Evolutionary conservation across 306 rosid species (phyloP).

Genomic region (Acacia crassicarpa): DNA sequence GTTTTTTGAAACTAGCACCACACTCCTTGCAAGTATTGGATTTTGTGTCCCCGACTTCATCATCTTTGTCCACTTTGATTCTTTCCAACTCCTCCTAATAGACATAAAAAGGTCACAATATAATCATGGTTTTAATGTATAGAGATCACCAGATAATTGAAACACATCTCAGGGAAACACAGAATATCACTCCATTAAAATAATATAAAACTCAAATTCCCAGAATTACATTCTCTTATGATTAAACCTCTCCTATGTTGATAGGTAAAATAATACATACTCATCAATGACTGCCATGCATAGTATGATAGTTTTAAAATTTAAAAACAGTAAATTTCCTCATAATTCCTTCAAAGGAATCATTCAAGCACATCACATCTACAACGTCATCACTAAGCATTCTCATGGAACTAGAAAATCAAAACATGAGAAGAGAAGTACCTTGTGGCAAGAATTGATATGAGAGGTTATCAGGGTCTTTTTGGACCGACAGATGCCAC

Average conservation of each 20-base stretch:
- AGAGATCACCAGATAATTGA: not conserved
- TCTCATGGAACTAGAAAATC: not conserved
- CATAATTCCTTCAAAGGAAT: not conserved
- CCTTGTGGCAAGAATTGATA: constrained; percentile 64
- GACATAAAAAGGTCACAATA: constrained; percentile 6
- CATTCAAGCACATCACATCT: not conserved
- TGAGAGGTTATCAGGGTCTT: constrained; percentile 61
- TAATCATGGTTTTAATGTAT: not conserved
- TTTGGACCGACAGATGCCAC: constrained; percentile 75
- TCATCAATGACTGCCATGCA: not conserved
- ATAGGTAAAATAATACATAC: not conserved
- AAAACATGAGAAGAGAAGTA: constrained; percentile 6
- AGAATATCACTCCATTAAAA: not conserved
- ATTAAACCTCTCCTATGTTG: not conserved
- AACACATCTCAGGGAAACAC: not conserved
- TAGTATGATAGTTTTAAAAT: not conserved
- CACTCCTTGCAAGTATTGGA: constrained; percentile 66
- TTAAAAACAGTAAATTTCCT: not conserved
- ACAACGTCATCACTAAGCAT: not conserved
- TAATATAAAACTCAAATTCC: not conserved
- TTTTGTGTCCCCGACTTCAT: constrained; percentile 18
- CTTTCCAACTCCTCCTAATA: constrained; percentile 58
- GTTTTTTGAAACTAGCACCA: constrained; percentile 72
- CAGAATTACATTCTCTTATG: not conserved
- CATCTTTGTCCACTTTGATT: constrained; percentile 27